Evolutionary conservation across 2,329 filamentous ascomycete genomes (phyloP).

Genomic region (Claviceps monticola): DNA sequence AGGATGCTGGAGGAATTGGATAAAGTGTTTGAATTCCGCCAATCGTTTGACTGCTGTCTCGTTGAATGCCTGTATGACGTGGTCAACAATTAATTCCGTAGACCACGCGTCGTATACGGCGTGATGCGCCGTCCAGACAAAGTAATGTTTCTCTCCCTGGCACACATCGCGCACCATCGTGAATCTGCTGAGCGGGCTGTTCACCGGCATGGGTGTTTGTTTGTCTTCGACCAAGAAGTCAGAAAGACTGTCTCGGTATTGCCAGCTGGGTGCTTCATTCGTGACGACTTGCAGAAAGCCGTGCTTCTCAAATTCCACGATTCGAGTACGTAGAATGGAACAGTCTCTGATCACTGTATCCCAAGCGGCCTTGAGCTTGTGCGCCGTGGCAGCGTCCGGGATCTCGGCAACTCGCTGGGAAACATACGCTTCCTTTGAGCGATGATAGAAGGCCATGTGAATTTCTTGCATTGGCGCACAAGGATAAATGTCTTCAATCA

Average conservation of each 20-base stretch:
- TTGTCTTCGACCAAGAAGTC: neutral
- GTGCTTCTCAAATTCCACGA: slow-evolving; percentile 6
- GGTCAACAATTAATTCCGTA: slow-evolving; percentile 21
- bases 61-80: slow-evolving; percentile 7
- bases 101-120: slow-evolving; percentile 39
- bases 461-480: slow-evolving; percentile 12
- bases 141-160: neutral
- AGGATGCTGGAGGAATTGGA: slow-evolving; percentile 25
- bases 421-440: slow-evolving; percentile 8
- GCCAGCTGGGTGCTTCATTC: neutral
- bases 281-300: slow-evolving; percentile 8
- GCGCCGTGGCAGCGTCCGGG: slow-evolving; percentile 1
- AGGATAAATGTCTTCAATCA: slow-evolving; percentile 11
- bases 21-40: slow-evolving; percentile 23
- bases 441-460: slow-evolving; percentile 8
- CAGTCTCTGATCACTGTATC: slow-evolving; percentile 7
- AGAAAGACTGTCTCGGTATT: neutral
- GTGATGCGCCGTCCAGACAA: slow-evolving; percentile 20
- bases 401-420: slow-evolving; percentile 7
- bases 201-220: slow-evolving; percentile 8
- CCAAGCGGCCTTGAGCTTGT: slow-evolving; percentile 7
- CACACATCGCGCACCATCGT: slow-evolving; percentile 2
- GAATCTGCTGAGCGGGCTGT: slow-evolving; percentile 7
- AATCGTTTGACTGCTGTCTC: neutral
- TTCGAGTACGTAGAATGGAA: slow-evolving; percentile 7